Evolutionary conservation across 2,329 filamentous ascomycete genomes (phyloP).

Genomic region (Fusarium palustre): DNA sequence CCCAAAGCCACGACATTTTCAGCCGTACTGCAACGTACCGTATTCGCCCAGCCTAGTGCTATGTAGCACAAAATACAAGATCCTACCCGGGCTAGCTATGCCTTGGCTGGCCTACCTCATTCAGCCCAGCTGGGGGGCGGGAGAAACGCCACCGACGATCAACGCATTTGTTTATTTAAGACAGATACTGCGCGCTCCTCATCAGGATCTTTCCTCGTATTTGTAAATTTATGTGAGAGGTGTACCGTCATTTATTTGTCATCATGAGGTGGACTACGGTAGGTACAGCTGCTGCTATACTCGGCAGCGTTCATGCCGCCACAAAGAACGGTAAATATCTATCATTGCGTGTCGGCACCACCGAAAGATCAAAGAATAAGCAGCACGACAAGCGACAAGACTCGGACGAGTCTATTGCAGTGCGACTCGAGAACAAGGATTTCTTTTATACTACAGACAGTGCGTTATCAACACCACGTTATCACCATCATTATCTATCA

Average conservation of each 20-base stretch:
- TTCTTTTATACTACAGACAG: slow-evolving; percentile 56
- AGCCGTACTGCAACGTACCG: slow-evolving; percentile 26
- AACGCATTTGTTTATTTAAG: slow-evolving; percentile 15
- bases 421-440: slow-evolving; percentile 52
- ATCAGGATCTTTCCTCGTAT: background rate
- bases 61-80: slow-evolving; percentile 2
- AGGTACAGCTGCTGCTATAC: slow-evolving; percentile 25
- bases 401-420: slow-evolving; percentile 46
- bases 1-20: background rate
- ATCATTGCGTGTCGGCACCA: slow-evolving; percentile 52
- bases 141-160: slow-evolving; percentile 18
- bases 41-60: slow-evolving; percentile 3
- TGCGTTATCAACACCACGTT: slow-evolving; percentile 44
- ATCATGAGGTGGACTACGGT: slow-evolving; percentile 46
- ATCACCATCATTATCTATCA: background rate
- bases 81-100: background rate
- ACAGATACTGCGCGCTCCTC: slow-evolving; percentile 3
- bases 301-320: slow-evolving; percentile 33
- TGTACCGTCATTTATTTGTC: background rate
- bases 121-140: slow-evolving; percentile 17
- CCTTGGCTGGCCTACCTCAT: slow-evolving; percentile 15
- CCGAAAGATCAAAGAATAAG: slow-evolving; percentile 46
- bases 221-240: background rate
- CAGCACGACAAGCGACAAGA: slow-evolving; percentile 36
- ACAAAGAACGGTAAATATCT: slow-evolving; percentile 52